These are phyloP conservation scores for Linum lewisii DNA, from an alignment of 345 rosid species.

Conservation along the genomic window DNA sequence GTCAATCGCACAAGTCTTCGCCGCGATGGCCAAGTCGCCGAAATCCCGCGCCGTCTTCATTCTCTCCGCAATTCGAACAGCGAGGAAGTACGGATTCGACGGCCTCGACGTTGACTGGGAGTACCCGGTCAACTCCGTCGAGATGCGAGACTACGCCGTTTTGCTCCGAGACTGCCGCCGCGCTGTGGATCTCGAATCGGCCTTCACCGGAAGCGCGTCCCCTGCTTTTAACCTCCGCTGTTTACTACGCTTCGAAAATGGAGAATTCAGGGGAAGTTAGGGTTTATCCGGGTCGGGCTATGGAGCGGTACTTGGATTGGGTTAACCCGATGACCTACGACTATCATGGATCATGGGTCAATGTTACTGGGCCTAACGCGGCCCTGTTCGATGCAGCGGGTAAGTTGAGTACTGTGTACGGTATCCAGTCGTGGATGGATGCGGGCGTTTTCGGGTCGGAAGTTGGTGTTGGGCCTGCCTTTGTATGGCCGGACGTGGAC, in stretches of 20 bases:
- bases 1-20: slow-evolving; percentile 11
- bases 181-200: slow-evolving; percentile 20
- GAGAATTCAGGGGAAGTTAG: slow-evolving; percentile 7
- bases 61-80: slow-evolving; percentile 26
- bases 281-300: slow-evolving; percentile 19
- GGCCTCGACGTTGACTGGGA: slow-evolving; percentile 49
- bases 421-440: slow-evolving; percentile 28
- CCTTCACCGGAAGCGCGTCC: not conserved
- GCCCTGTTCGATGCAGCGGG: slow-evolving; percentile 19
- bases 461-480: slow-evolving; percentile 42
- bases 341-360: slow-evolving; percentile 32
- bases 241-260: slow-evolving; percentile 24
- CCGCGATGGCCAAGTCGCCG: slow-evolving; percentile 15
- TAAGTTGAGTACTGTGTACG: slow-evolving; percentile 27
- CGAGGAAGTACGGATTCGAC: slow-evolving; percentile 26
- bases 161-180: slow-evolving; percentile 19
- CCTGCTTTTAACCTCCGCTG: slow-evolving; percentile 33
- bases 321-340: slow-evolving; percentile 32
- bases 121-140: slow-evolving; percentile 21
- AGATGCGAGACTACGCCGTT: slow-evolving; percentile 20
- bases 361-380: slow-evolving; percentile 24
- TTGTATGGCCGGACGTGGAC: slow-evolving; percentile 35
- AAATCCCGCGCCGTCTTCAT: slow-evolving; percentile 25
- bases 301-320: slow-evolving; percentile 23
- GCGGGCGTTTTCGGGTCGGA: slow-evolving; percentile 23